phyloP scores from a whole-genome alignment of 2,329 filamentous ascomycete species.

The Magnaporthiopsis rhizophila region DNA sequence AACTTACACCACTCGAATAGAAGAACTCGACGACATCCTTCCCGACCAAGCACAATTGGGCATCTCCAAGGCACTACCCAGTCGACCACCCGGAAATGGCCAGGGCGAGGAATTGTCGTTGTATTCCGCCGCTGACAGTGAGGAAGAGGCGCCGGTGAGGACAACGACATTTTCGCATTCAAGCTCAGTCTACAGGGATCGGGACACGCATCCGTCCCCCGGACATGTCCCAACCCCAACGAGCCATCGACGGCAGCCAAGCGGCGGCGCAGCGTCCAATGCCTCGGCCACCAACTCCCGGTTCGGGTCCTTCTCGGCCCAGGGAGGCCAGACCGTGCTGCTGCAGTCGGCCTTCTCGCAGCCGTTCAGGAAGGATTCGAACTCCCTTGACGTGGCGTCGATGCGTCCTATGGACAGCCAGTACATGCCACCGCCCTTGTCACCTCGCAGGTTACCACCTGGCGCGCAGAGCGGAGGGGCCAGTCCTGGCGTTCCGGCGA shows the following conservation, averaged over 20 bases:
- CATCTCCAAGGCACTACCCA: constrained; percentile 63
- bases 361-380: constrained; percentile 33
- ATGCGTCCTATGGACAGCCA: constrained; percentile 37
- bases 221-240: constrained; percentile 18
- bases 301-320: constrained; percentile 20
- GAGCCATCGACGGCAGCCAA: constrained; percentile 9
- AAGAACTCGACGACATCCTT: constrained; percentile 70
- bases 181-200: constrained; percentile 2
- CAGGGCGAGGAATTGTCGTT: constrained; percentile 7
- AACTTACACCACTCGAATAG: constrained; percentile 85
- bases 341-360: constrained; percentile 48
- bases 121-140: constrained; percentile 23
- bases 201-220: constrained; percentile 16
- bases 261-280: constrained; percentile 18
- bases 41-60: constrained; percentile 44
- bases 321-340: constrained; percentile 23
- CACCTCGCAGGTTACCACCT: constrained; percentile 53
- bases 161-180: constrained; percentile 42
- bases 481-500: constrained; percentile 1
- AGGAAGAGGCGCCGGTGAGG: constrained; percentile 38
- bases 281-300: constrained; percentile 16
- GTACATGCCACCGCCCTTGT: constrained; percentile 65
- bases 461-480: constrained; percentile 11
- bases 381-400: constrained; percentile 13
- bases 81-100: constrained; percentile 52